Evolutionary conservation across 1,284 basidiomycete species (phyloP).

Genomic region (Xanthoconium separans): DNA sequence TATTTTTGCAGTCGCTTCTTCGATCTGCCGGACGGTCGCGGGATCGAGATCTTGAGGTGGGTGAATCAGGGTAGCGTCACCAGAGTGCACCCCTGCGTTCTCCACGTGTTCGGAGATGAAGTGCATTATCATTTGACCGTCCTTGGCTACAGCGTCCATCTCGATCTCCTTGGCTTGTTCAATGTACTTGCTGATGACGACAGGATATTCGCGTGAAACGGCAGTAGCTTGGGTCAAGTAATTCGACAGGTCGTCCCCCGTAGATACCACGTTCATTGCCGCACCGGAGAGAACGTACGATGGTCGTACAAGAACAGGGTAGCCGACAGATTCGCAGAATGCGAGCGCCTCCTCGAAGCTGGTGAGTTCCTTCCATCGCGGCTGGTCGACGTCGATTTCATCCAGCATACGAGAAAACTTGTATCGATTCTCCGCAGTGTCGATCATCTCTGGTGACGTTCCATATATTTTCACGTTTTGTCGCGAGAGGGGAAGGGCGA

Average conservation of each 20-base stretch:
- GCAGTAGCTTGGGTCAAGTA: slow-evolving; percentile 96
- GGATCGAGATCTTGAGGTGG: slow-evolving; percentile 98
- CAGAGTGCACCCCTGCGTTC: slow-evolving; percentile 84
- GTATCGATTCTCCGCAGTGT: slow-evolving; percentile 98
- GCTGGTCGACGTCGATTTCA: slow-evolving; percentile 97
- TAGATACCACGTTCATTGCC: slow-evolving; percentile 99
- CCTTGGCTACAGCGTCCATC: slow-evolving; percentile 98
- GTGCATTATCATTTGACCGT: slow-evolving; percentile 98
- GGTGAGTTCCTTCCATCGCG: slow-evolving; percentile 95
- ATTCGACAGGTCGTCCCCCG: slow-evolving; percentile 84
- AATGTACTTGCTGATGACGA: slow-evolving; percentile 99
- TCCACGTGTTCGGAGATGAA: slow-evolving; percentile 99
- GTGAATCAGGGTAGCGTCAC: slow-evolving; percentile 96
- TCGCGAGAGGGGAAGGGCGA: slow-evolving; percentile 89
- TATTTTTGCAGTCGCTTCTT: slow-evolving; percentile 96
- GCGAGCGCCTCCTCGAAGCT: slow-evolving; percentile 84
- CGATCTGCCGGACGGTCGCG: slow-evolving; percentile 93
- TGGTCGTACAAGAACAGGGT: slow-evolving; percentile 94
- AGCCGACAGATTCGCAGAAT: slow-evolving; percentile 91
- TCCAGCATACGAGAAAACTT: slow-evolving; percentile 98
- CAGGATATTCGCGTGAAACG: slow-evolving; percentile 95
- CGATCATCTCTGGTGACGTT: slow-evolving; percentile 99
- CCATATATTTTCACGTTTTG: slow-evolving; percentile 98
- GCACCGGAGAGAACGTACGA: slow-evolving; percentile 98
- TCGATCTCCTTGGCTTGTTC: slow-evolving; percentile 99